Evolutionary conservation across 2,329 filamentous ascomycete species (phyloP), one percentile per base, ranked within the genome.

Genomic region (Helotiales sp.): DNA sequence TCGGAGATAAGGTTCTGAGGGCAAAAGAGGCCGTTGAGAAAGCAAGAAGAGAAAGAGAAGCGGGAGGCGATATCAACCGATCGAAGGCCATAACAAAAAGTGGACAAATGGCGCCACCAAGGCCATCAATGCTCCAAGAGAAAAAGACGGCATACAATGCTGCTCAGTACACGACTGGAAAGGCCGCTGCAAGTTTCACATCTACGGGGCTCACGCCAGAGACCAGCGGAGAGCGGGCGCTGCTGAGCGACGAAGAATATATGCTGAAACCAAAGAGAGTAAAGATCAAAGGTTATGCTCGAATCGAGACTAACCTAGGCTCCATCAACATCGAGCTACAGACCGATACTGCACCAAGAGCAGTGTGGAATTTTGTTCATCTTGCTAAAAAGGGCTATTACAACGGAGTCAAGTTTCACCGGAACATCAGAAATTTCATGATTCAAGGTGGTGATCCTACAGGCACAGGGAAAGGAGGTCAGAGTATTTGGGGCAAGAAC

Each of bases 361-460:
- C 95, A 0, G 95, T 98, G 1, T 99, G 93, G 91, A 99, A 99
- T 73, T 99, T 99, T 70, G 84, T 96, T 52, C 87, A 89, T 55
- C 78, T 99, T 4, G 85, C 92, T 1, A 89, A 96, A 70, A 90
- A 89, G 64, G 93, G 93, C 0, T 97, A 96, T 74, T 99, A 98
- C 77, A 86, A 85, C 52, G 84, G 84, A 63, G 87, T 96, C 2
- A 74, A 82, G 12, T 99, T 99, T 71, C 95, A 99, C 74, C 86
- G 95, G 62, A 97, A 96, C 72, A 97, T 99, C 67, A 87, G 87
- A 57, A 91, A 90, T 67, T 99, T 99, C 72, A 99, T 99, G 95
- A 90, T 99, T 36, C 95, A 99, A 73, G 93, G 93, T 42, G 95
- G 95, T 34, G 95, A 99, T 71, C 95, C 95, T 0, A 91, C 91